phyloP scores from a whole-genome alignment of 2,329 filamentous ascomycete genomes.

The Pleoardoris graminearum region DNA sequence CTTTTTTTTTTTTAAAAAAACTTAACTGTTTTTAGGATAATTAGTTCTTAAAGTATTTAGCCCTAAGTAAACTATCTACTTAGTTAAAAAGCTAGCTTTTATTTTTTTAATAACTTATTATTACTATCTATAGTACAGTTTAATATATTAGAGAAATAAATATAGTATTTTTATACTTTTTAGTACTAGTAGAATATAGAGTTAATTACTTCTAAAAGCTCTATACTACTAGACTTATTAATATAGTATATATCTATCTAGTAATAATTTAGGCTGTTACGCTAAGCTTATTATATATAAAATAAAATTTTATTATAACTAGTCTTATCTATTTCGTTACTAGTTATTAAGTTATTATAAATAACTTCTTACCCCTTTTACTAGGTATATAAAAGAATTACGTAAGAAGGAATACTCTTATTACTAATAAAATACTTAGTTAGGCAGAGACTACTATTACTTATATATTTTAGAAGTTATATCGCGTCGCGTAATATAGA shows the following conservation, averaged over 20 bases:
- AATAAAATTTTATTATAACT: slow-evolving; percentile 11
- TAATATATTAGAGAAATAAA: slow-evolving; percentile 4
- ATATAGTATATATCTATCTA: not conserved
- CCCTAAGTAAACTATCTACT: not conserved
- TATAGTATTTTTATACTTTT: not conserved
- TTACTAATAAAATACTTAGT: not conserved
- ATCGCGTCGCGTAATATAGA: too few relatives aligned
- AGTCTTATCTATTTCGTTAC: not conserved
- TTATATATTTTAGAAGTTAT: not conserved
- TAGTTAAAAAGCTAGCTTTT: not conserved
- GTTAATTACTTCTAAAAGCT: too few relatives aligned
- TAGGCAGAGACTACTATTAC: not conserved
- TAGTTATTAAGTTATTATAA: slow-evolving; percentile 7
- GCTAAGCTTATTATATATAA: slow-evolving; percentile 5
- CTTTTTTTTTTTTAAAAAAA: not conserved
- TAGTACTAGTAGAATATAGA: not conserved
- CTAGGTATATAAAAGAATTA: too few relatives aligned
- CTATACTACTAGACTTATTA: not conserved
- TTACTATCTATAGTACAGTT: too few relatives aligned
- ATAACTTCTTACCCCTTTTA: slow-evolving; percentile 12
- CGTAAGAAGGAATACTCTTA: slow-evolving; percentile 10
- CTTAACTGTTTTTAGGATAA: not conserved
- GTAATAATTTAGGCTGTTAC: not conserved
- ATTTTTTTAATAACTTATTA: not conserved
- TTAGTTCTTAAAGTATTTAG: not conserved